Evolutionary conservation across 2,329 filamentous ascomycete genomes (phyloP), one percentile per base, ranked within the genome.

Genomic region (Trichoderma lentiforme): DNA sequence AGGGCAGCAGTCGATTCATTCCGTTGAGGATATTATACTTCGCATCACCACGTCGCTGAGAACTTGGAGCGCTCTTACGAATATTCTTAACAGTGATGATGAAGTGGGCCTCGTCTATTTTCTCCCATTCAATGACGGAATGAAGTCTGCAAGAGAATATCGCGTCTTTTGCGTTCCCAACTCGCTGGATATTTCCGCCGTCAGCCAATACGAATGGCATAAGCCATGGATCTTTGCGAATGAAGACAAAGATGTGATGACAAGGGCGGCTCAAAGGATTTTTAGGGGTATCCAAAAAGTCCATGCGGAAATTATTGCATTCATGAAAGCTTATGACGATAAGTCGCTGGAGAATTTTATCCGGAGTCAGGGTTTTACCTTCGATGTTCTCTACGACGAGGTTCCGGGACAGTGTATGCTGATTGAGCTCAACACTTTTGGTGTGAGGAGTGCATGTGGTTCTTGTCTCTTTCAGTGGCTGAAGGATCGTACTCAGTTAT

Each of bases 401-500:
- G 73, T 76, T 3, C 68, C 66, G 0, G 71, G 74, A 2, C 72
- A 74, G 75, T 74, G 61, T 51, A 47, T 47, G 18, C n/a, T 86
- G n/a, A 78, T 86, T 15, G 82, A 86, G 74, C 75, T 85, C 43
- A 86, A 85, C 70, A 80, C 79, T 1, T 86, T 86, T 74, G 84
- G 84, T 0, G 80, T 79, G 2, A 78, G 81, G 73, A 83, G 82
- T 26, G 80, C 79, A 4, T 85, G 83, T 76, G 83, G 84, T 8
- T 82, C 81, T 30, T 85, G 82, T 73, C 75, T 86, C 30, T 86
- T 84, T 72, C 81, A 86, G 15, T 86, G 83, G 84, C 74, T 83
- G 0, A 77, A 74, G 9, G 82, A 86, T 75, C 76, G 76, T 4
- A 74, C 76, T 5, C 64, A 79, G 6, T 71, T 85, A 51, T 83